Conservation (phyloP, 2,329 filamentous ascomycete genomes). For the Pleoardoris graminearum region DNA sequence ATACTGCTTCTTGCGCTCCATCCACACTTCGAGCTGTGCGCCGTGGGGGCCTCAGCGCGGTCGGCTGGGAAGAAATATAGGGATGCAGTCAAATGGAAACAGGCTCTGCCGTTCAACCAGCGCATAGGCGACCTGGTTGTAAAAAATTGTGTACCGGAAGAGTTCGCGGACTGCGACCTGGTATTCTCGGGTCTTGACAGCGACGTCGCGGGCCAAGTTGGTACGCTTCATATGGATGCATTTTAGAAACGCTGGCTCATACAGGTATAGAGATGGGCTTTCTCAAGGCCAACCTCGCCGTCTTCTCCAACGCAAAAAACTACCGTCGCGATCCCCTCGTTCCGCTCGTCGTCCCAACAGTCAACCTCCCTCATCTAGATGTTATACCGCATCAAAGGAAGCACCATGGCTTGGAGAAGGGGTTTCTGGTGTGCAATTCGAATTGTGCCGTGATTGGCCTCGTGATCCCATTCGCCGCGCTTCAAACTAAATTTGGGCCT, state of each 20-base stretch:
- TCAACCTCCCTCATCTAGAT: conserved; percentile 85
- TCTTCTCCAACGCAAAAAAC: conserved; percentile 99
- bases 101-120: conserved; percentile 78
- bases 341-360: conserved; percentile 90
- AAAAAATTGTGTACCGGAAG: conserved; percentile 77
- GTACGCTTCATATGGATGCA: conserved; percentile 56
- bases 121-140: conserved; percentile 79
- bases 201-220: conserved; percentile 88
- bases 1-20: conserved; percentile 89
- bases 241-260: conserved; percentile 1
- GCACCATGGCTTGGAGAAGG: conserved; percentile 72
- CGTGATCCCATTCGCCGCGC: conserved; percentile 89
- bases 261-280: conserved; percentile 73
- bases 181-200: conserved; percentile 92
- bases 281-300: conserved; percentile 80
- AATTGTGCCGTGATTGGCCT: conserved; percentile 98
- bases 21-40: conserved; percentile 82
- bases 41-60: conserved; percentile 84
- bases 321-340: conserved; percentile 88
- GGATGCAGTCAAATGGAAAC: conserved; percentile 95
- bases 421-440: conserved; percentile 95
- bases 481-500: conserved; percentile 85
- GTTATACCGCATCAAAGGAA: conserved; percentile 87
- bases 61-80: conserved; percentile 93
- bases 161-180: conserved; percentile 88